phyloP scores from a whole-genome alignment of 257 asterid species.

The Thymus mandschuricus region DNA sequence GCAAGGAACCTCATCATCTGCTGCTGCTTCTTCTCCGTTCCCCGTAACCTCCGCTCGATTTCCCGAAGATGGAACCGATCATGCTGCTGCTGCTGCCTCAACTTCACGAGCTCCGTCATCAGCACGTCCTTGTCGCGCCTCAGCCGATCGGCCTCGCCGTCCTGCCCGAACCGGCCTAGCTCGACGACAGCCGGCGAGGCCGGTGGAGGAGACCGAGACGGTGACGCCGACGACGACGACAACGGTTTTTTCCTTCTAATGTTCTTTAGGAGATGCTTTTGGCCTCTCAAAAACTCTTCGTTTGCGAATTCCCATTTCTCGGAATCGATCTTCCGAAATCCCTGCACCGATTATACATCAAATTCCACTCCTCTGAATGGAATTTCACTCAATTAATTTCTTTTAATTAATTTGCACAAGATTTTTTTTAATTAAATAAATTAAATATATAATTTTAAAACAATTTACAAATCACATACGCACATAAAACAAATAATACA shows the following conservation, averaged over 20 bases:
- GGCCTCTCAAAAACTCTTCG: conserved; percentile 60
- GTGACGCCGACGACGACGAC: conserved; percentile 31
- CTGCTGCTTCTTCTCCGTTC: conserved; percentile 66
- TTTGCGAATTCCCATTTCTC: conserved; percentile 87
- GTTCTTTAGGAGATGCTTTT: conserved; percentile 56
- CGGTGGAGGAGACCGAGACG: conserved; percentile 24
- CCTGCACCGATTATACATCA: conserved; percentile 52
- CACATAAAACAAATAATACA: too few relatives aligned
- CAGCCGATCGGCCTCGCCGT: conserved; percentile 50
- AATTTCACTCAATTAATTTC: conserved; percentile 18
- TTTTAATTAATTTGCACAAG: too few relatives aligned
- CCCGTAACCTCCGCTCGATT: conserved; percentile 55
- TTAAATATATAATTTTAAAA: too few relatives aligned
- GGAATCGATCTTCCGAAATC: conserved; percentile 73
- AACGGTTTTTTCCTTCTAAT: conserved; percentile 57
- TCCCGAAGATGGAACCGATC: conserved; percentile 42
- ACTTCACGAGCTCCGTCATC: conserved; percentile 56
- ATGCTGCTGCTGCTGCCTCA: conserved; percentile 59
- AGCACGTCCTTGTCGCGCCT: conserved; percentile 57
- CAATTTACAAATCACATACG: too few relatives aligned
- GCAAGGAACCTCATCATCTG: conserved; percentile 78
- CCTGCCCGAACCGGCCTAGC: conserved; percentile 57
- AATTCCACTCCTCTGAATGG: conserved; percentile 26
- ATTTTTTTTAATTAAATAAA: too few relatives aligned
- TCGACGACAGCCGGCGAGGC: conserved; percentile 40